Conservation (phyloP, 768 basidiomycete genomes). For the Boletus tomentosulus region DNA sequence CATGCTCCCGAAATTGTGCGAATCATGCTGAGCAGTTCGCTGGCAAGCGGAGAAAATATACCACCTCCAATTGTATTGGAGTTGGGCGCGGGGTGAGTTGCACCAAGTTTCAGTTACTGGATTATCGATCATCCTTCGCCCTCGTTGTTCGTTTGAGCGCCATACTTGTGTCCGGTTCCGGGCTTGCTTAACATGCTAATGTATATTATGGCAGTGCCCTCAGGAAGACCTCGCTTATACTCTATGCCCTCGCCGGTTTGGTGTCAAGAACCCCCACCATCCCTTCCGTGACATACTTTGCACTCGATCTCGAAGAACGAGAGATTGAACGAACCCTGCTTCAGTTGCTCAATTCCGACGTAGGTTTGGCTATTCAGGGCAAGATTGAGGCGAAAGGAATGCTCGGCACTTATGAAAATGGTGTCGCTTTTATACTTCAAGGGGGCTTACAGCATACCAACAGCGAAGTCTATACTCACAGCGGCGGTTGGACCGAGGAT, state of each 20-base stretch:
- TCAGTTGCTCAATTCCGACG: conserved; percentile 57
- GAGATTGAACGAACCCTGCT: conserved; percentile 80
- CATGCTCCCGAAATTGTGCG: conserved; percentile 72
- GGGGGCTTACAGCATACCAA: conserved; percentile 22
- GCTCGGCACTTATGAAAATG: conserved; percentile 89
- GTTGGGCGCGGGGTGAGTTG: conserved; percentile 86
- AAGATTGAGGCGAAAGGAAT: conserved; percentile 81
- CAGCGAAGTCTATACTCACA: conserved; percentile 1
- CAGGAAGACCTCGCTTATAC: conserved; percentile 83
- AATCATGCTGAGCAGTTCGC: conserved; percentile 52
- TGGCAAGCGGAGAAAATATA: conserved; percentile 15
- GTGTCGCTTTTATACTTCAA: conserved; percentile 71
- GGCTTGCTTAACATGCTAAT: conserved; percentile 7
- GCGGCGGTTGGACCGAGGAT: not conserved
- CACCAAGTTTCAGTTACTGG: not conserved
- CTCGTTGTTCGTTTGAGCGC: not conserved
- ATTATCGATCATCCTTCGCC: not conserved
- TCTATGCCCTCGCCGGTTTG: conserved; percentile 62
- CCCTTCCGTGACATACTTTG: conserved; percentile 76
- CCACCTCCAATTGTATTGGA: conserved; percentile 70
- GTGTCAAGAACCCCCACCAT: conserved; percentile 34
- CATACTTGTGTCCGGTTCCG: not conserved
- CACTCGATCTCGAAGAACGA: conserved; percentile 86
- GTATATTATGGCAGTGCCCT: conserved; percentile 51
- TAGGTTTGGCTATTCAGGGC: conserved; percentile 58